Evolutionary conservation across 1,284 basidiomycete genomes (phyloP), one percentile per base, ranked within the genome.

Genomic region (Coriolopsis trogii): DNA sequence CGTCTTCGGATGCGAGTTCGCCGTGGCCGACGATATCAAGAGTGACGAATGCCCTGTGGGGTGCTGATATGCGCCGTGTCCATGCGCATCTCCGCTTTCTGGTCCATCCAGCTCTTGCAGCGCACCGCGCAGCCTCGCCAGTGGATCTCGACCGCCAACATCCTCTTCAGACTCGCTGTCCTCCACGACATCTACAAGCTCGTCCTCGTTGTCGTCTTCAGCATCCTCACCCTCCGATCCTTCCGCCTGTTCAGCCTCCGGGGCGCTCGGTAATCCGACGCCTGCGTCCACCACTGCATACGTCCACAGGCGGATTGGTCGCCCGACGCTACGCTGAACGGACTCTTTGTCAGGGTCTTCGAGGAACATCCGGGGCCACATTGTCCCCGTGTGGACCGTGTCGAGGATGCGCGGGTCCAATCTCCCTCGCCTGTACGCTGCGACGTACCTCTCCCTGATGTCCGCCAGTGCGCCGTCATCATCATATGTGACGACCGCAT

Each of bases 331-430:
- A 39, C 79, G 70, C 9, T 78, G 71, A 6, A 85, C 82, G 1
- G 78, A 81, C 66, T 89, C 85, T 31, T 78, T 53, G 65, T 93
- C 90, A 0, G 90, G 90, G 59, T 83, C 79, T 52, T 93, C 89
- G 20, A 93, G 76, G 63, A 89, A 90, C n/a, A 84, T 63, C 28
- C 75, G 73, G 5, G 85, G 82, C 86, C 88, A 91, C 53, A 74
- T 81, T 1, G 85, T 84, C 18, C 78, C 80, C 0, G 84, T 84
- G 48, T 70, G 80, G 43, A 90, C 64, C 7, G 78, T 64, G 57
- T 91, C 84, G 65, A 87, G 66, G 15, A 84, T 66, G 51, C 78
- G 77, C 1, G 84, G 79, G 16, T 79, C 73, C 23, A 93, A 67
- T 1, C 68, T 64, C 2, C 88, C 89, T 0, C 63, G 66, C 47